Evolutionary conservation across 371 early-diverging fungal genomes (phyloP), one percentile per base, ranked within the genome.

Genomic region (Blastocladiella emersonii): DNA sequence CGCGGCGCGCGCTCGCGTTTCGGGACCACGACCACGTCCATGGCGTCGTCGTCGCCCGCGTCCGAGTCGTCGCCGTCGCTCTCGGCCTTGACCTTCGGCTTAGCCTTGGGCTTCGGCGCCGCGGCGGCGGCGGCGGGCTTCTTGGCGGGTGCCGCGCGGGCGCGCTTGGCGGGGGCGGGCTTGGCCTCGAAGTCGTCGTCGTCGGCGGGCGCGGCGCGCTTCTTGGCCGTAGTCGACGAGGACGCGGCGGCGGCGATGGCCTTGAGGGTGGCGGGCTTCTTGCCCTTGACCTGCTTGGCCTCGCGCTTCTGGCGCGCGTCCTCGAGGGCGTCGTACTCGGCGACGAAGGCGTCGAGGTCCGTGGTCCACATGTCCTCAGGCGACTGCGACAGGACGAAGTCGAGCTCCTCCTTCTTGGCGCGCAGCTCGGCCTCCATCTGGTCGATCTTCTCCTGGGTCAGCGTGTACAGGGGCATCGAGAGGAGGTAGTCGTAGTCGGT

Each of bases 401-500:
- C 80, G 27, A 97, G 79, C 70, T 93, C 89, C 12, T 68, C 63
- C 57, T 82, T 72, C 65, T 90, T 95, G 10, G 63, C 69, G 23
- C 79, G 80, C 51, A 81, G 78, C 64, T 97, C 90, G 56, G 81
- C 79, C 56, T 78, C 76, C 27, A 98, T 77, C 66, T 89, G 83
- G 25, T 90, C 85, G 25, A 94, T 83, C 80, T 92, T 93, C 69
- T 99, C 95, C 60, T 70, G 68, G 1, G 99, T 98, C 65, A 99
- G 81, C 59, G 81, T 91, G 77, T 88, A 87, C 30, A 99, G 89
- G 34, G 91, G 88, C 90, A 99, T 95, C 19, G 78, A 72, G 61
- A 99, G 79, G 41, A 99, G 78, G 68, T 99, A 99, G 66, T 97
- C 93, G 69, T 83, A 99, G 34, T 89, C 93, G 19, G 66, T 61